phyloP scores from a whole-genome alignment of 2,329 filamentous ascomycete species.

The Fusarium protoensiforme region DNA sequence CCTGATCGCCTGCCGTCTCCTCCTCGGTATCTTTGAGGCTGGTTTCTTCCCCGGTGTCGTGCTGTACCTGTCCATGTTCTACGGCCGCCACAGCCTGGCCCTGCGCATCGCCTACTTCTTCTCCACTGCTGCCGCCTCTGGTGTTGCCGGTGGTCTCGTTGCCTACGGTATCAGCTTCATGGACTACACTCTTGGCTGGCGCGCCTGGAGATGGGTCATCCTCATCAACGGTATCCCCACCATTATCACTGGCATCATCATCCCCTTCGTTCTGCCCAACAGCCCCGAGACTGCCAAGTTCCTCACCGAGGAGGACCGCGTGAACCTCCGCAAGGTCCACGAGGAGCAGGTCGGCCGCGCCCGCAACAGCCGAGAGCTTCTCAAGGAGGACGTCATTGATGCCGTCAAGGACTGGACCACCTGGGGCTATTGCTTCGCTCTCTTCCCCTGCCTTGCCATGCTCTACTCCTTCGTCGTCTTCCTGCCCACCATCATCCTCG shows the following conservation, averaged over 20 bases:
- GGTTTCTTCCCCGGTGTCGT: slow-evolving; percentile 64
- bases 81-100: slow-evolving; percentile 69
- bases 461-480: slow-evolving; percentile 76
- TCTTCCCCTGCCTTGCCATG: slow-evolving; percentile 73
- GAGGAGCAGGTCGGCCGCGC: slow-evolving; percentile 55
- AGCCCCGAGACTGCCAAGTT: slow-evolving; percentile 63
- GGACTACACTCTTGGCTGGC: slow-evolving; percentile 65
- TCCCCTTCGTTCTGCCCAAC: slow-evolving; percentile 69
- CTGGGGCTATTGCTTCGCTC: slow-evolving; percentile 67
- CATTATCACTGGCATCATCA: slow-evolving; percentile 63
- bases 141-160: slow-evolving; percentile 72
- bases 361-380: slow-evolving; percentile 35
- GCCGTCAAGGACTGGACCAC: slow-evolving; percentile 68
- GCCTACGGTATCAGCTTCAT: slow-evolving; percentile 74
- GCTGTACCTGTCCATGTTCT: slow-evolving; percentile 70
- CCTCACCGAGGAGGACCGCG: slow-evolving; percentile 39
- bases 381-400: slow-evolving; percentile 42
- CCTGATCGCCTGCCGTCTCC: slow-evolving; percentile 55
- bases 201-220: slow-evolving; percentile 76
- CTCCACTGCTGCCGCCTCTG: slow-evolving; percentile 68
- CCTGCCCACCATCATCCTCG: slow-evolving; percentile 74
- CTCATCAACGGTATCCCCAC: slow-evolving; percentile 60
- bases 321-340: slow-evolving; percentile 64
- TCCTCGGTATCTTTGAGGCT: slow-evolving; percentile 54
- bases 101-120: slow-evolving; percentile 73